Conservation (phyloP, 2,329 filamentous ascomycete genomes). For the Hymenoscyphus scutula region DNA sequence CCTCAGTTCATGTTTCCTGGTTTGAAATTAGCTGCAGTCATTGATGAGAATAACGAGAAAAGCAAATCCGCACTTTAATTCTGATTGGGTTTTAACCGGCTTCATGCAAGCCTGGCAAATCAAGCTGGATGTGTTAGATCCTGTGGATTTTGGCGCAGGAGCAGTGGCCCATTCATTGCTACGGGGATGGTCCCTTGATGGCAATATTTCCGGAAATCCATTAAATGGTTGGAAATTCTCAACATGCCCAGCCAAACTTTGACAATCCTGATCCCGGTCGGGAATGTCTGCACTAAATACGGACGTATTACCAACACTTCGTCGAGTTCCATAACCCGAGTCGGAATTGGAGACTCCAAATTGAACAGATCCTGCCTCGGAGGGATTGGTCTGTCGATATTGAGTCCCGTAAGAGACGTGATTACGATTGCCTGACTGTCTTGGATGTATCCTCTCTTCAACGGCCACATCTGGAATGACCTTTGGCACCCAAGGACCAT, state of each 20-base stretch:
- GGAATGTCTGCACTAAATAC: slow-evolving; percentile 34
- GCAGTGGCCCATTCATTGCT: slow-evolving; percentile 21
- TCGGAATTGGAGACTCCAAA: slow-evolving; percentile 34
- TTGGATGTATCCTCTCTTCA: slow-evolving; percentile 26
- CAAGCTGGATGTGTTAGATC: slow-evolving; percentile 23
- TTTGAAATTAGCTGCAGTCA: slow-evolving; percentile 26
- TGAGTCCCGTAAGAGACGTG: slow-evolving; percentile 26
- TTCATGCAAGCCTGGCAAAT: slow-evolving; percentile 43
- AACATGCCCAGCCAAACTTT: slow-evolving; percentile 28
- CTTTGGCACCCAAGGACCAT: slow-evolving; percentile 46
- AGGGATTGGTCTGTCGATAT: slow-evolving; percentile 35
- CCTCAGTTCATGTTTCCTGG: slow-evolving; percentile 71
- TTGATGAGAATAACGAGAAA: background rate
- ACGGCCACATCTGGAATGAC: slow-evolving; percentile 30
- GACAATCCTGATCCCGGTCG: slow-evolving; percentile 33
- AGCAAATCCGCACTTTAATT: slow-evolving; percentile 49
- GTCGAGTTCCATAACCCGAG: slow-evolving; percentile 37
- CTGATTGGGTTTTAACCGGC: slow-evolving; percentile 50
- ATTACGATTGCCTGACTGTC: slow-evolving; percentile 28
- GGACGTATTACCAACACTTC: slow-evolving; percentile 34
- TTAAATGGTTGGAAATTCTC: slow-evolving; percentile 28
- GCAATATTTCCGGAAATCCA: slow-evolving; percentile 23
- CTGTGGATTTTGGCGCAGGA: slow-evolving; percentile 16
- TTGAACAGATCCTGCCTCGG: slow-evolving; percentile 30
- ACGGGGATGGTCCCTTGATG: slow-evolving; percentile 25